Percentiles rank a stretch among this genome's conserved stretches.
These are phyloP conservation scores for Rhizopogon roseolus DNA, from an alignment of 768 basidiomycete species.

Conservation along the genomic window DNA sequence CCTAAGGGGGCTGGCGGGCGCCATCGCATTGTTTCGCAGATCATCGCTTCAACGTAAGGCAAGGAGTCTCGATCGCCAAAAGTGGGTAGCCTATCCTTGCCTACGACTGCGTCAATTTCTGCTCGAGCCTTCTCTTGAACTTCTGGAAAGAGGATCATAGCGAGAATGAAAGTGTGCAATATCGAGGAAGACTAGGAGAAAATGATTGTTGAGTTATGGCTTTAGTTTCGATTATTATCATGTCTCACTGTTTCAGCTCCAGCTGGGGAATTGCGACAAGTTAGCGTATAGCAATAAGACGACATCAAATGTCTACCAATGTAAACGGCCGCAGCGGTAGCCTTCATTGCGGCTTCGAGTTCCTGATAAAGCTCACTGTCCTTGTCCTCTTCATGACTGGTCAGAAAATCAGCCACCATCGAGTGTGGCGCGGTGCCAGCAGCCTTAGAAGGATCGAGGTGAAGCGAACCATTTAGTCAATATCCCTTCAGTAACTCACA, in stretches of 20 bases:
- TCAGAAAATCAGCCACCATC: slow-evolving; percentile 3
- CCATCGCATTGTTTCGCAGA: slow-evolving; percentile 7
- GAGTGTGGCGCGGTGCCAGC: slow-evolving; percentile 7
- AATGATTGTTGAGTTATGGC: neutral
- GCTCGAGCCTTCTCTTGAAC: slow-evolving; percentile 5
- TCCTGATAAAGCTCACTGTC: no score
- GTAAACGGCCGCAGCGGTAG: neutral
- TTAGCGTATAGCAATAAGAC: neutral
- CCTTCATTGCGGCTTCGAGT: neutral
- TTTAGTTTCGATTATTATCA: neutral
- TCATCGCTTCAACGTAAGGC: slow-evolving; percentile 6
- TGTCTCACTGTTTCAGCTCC: neutral
- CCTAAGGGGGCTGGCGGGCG: neutral
- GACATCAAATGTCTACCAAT: neutral
- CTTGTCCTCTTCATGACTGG: neutral
- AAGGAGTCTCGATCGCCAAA: neutral
- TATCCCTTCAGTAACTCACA: neutral
- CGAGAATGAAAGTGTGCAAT: slow-evolving; percentile 1
- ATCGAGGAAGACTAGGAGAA: neutral
- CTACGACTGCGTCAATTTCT: slow-evolving; percentile 3
- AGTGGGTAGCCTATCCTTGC: neutral
- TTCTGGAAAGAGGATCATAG: slow-evolving; percentile 5
- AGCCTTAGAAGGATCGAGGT: neutral
- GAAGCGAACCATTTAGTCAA: neutral
- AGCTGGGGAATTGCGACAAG: neutral